Base-by-base conservation (phyloP, 1,284 basidiomycete genomes). In the Hortiboletus rubellus region DNA sequence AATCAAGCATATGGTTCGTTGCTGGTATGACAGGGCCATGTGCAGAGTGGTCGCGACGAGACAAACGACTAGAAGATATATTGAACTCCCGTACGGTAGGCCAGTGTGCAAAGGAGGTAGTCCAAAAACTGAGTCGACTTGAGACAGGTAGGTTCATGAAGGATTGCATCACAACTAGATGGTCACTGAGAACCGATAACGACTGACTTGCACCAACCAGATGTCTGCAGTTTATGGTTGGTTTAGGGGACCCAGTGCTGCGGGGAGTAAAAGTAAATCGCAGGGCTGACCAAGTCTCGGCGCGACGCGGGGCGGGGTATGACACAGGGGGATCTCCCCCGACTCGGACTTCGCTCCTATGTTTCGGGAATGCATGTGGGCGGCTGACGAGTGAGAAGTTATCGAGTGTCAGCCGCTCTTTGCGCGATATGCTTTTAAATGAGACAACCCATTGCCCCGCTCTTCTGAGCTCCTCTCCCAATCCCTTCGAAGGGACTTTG, bases 191-290 rank as follows among this genome's bases (percentile, higher is more conserved):
- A 37, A 50, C 7, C 2, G 7, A 30, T 17, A 10, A 27, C 12
- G 7, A 41, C 43, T 46, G 9, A 52, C 55, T 15, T 44, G 37
- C 3, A n/a, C 12, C 15, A 65, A 18, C 40, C 52, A 55, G 6
- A 38, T 3, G 64, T 37, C 30, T 59, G 53, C 12, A 47, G 10
- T 22, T 17, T 61, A 52, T 72, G 52, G 5, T 73, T 7, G 66
- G 55, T 41, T 69, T 73, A 0, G 72, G 72, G 30, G 66, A 70
- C 17, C 72, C 72, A 0, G 72, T 74, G 51, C 72, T 74, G 11
- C 0, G 72, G 72, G 1, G 73, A 74, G 46, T 74, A 73, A 27
- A 68, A 31, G 38, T 70, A 72, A 5, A 67, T 22, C 6, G 52
- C 51, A 8, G 59, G 48, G 18, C 60, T 61, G 7, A 63, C 52